These are phyloP conservation scores for Alternaria solani DNA, from an alignment of 2,329 filamentous ascomycete species.

Conservation along the genomic window DNA sequence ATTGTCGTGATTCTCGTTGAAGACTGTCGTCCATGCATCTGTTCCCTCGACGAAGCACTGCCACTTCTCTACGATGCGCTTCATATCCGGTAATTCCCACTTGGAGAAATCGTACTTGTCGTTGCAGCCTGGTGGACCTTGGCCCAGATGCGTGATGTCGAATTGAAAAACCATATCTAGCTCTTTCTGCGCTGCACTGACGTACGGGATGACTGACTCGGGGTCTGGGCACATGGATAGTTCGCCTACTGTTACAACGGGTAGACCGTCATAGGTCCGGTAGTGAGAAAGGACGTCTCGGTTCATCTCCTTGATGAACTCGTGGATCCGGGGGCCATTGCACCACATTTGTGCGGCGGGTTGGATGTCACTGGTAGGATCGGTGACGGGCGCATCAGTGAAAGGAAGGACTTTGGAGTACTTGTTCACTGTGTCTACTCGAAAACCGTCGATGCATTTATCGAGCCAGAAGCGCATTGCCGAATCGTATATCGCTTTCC, in stretches of 20 bases:
- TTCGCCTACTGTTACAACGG: conserved; percentile 65
- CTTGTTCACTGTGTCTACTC: conserved; percentile 60
- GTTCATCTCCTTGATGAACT: conserved; percentile 64
- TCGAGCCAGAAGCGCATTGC: conserved; percentile 60
- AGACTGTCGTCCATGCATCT: conserved; percentile 64
- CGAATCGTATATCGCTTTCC: conserved; percentile 55
- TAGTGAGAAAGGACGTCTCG: conserved; percentile 63
- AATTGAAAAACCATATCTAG: conserved; percentile 61
- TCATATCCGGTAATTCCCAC: conserved; percentile 56
- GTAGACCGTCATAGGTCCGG: conserved; percentile 52
- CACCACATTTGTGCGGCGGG: conserved; percentile 60
- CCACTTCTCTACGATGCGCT: conserved; percentile 54
- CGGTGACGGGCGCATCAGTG: conserved; percentile 53
- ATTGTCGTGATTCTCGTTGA: conserved; percentile 71
- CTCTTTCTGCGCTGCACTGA: conserved; percentile 52
- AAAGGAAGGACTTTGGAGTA: conserved; percentile 57
- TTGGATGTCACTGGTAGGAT: conserved; percentile 55
- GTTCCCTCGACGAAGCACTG: conserved; percentile 59
- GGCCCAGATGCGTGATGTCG: conserved; percentile 51
- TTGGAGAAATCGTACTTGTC: conserved; percentile 42
- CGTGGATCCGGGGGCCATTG: conserved; percentile 66
- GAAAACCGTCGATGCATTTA: conserved; percentile 57
- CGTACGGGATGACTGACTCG: conserved; percentile 53
- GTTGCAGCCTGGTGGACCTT: conserved; percentile 42
- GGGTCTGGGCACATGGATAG: conserved; percentile 60